Evolutionary conservation across 2,329 filamentous ascomycete genomes (phyloP), one percentile per base, ranked within the genome.

Genomic region (Monosporascus sp.): DNA sequence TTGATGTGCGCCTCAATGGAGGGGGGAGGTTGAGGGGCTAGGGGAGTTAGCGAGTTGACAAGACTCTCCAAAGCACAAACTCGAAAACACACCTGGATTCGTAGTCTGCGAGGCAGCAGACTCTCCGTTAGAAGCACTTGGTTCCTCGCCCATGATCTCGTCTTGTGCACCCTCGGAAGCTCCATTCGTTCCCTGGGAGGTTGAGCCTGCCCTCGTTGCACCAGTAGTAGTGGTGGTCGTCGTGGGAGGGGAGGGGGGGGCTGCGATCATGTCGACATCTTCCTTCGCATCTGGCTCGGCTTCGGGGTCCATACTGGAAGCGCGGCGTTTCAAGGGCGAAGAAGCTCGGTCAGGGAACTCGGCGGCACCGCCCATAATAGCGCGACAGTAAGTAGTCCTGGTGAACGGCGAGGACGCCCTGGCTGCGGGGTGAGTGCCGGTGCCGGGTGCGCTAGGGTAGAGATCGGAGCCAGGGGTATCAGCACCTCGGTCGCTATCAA

Each of bases 1-100:
- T 80, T 81, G 54, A 96, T 85, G 69, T 97, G 93, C 48, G 84
- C 79, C 60, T 89, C 86, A 57, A 85, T 74, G 3, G 77, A 70
- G 14, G 76, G 51, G 2, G 65, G 62, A 17, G 56, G 57, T 52
- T 58, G 56, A 20, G 50, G 56, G 38, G 45, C 64, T 66, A 48
- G 22, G 38, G 35, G n/a, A 54, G 44, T 56, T 24, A 59, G 58
- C 55, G 48, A 49, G 46, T 37, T 26, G 17, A 31, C 15, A 41
- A 18, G 18, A 17, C 31, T 38, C 1, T 41, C 51, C 17, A 37
- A 11, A 26, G 22, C 4, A 26, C 15, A 26, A 31, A 22, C 15
- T 35, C 28, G 11, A 5, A 50, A 6, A 51, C 55, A 44, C 56
- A 61, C 59, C 51, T 55, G 52, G 28, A 50, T 51, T 47, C 53